Conservation (phyloP, 179 eudicot species). For the Beta lomatogona region DNA sequence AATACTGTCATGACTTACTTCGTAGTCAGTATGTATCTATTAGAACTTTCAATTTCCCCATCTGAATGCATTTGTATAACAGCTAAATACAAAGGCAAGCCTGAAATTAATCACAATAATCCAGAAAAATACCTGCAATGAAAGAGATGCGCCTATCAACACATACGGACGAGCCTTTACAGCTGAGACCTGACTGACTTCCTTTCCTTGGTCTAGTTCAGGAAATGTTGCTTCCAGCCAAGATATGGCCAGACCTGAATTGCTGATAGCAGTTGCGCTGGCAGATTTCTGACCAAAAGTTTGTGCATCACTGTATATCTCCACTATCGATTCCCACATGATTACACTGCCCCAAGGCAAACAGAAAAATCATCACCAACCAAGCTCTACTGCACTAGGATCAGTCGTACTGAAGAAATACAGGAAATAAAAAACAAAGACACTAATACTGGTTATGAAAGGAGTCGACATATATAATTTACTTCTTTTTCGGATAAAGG, state of each 20-base stretch:
- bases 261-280: constrained; percentile 60
- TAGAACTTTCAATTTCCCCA: background rate
- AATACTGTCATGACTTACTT: background rate
- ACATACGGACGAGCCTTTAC: constrained; percentile 78
- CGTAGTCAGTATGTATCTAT: background rate
- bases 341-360: constrained; percentile 52
- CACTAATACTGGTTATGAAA: background rate
- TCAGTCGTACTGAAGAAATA: background rate
- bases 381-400: background rate
- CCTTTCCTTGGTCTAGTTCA: constrained; percentile 55
- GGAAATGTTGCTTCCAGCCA: constrained; percentile 98
- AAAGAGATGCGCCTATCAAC: constrained; percentile 69
- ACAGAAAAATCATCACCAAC: constrained; percentile 6
- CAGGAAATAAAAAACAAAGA: background rate
- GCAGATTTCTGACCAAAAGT: constrained; percentile 72
- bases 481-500: too few species aligned
- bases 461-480: background rate
- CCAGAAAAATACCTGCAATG: constrained; percentile 66
- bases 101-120: background rate
- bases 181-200: constrained; percentile 47
- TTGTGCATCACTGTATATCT: constrained; percentile 79
- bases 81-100: background rate
- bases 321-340: constrained; percentile 78
- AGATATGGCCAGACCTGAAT: constrained; percentile 73
- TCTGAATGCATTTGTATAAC: background rate